These are phyloP conservation scores for Lachnellula arida DNA, from an alignment of 2,329 filamentous ascomycete species.

Conservation along the genomic window DNA sequence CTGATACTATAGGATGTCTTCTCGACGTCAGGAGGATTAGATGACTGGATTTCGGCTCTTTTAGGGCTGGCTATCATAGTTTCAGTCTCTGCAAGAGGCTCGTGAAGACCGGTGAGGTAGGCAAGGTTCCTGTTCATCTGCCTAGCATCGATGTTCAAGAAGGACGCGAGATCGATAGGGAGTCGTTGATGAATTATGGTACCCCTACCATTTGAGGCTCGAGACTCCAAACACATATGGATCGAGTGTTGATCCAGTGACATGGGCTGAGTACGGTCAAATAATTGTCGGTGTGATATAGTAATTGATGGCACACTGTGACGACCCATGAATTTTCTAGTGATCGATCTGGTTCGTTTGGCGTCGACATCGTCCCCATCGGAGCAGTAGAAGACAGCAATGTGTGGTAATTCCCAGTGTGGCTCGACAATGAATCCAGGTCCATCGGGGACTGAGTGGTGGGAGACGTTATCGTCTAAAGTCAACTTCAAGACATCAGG, in stretches of 20 bases:
- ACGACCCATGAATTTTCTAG: slow-evolving; percentile 43
- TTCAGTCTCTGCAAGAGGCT: slow-evolving; percentile 13
- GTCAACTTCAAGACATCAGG: slow-evolving; percentile 37
- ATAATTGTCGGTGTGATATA: slow-evolving; percentile 42
- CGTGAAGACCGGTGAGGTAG: slow-evolving; percentile 39
- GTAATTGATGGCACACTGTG: slow-evolving; percentile 45
- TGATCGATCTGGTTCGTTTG: slow-evolving; percentile 37
- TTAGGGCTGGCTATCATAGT: neutral
- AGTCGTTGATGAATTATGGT: slow-evolving; percentile 37
- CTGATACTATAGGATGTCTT: slow-evolving; percentile 18
- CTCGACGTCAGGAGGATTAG: slow-evolving; percentile 15
- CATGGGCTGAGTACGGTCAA: slow-evolving; percentile 34
- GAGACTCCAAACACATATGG: slow-evolving; percentile 44
- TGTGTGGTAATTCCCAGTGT: slow-evolving; percentile 43
- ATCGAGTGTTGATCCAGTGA: slow-evolving; percentile 39
- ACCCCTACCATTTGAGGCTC: slow-evolving; percentile 33
- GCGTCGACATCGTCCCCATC: slow-evolving; percentile 38
- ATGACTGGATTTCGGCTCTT: slow-evolving; percentile 8
- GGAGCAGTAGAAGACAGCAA: slow-evolving; percentile 46
- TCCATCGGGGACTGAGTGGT: slow-evolving; percentile 34
- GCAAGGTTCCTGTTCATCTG: slow-evolving; percentile 51
- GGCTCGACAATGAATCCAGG: slow-evolving; percentile 37
- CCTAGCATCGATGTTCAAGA: slow-evolving; percentile 46
- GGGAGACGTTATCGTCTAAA: slow-evolving; percentile 34
- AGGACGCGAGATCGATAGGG: slow-evolving; percentile 45